These are phyloP conservation scores for Polychaeton citri DNA, from an alignment of 2,329 filamentous ascomycete species.

Conservation along the genomic window DNA sequence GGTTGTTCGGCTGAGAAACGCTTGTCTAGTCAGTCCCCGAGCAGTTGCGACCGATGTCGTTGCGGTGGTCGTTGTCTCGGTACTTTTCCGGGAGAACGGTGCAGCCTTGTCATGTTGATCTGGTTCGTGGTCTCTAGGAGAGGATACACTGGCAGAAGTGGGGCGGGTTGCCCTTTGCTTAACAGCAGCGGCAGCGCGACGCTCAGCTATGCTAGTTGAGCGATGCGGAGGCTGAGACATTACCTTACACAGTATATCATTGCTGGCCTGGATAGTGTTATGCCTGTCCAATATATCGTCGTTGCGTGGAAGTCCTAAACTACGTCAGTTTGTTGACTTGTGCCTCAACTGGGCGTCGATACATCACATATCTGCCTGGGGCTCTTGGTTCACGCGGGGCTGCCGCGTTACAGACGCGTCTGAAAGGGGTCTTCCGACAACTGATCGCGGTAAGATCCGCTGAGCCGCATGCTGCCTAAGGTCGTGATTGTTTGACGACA, in stretches of 20 bases:
- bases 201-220: conserved; percentile 13
- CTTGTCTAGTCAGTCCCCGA: neutral
- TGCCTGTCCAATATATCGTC: too few species aligned
- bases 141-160: conserved; percentile 9
- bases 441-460: too few species aligned
- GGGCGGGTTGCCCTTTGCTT: conserved; percentile 14
- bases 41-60: neutral
- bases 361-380: too few species aligned
- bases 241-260: neutral
- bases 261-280: too few species aligned
- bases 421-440: too few species aligned
- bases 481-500: too few species aligned
- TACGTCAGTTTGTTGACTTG: too few species aligned
- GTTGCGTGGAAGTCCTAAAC: too few species aligned
- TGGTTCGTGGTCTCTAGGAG: conserved; percentile 7
- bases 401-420: too few species aligned
- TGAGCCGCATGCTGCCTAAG: too few species aligned
- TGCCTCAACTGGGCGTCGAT: too few species aligned
- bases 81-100: neutral
- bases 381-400: too few species aligned
- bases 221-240: conserved; percentile 12
- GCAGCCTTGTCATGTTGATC: conserved; percentile 1
- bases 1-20: neutral
- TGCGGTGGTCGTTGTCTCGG: neutral
- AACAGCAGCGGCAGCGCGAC: conserved; percentile 13